Base-by-base conservation (phyloP, 129 eudicot species). In the Cynara cardunculus region DNA sequence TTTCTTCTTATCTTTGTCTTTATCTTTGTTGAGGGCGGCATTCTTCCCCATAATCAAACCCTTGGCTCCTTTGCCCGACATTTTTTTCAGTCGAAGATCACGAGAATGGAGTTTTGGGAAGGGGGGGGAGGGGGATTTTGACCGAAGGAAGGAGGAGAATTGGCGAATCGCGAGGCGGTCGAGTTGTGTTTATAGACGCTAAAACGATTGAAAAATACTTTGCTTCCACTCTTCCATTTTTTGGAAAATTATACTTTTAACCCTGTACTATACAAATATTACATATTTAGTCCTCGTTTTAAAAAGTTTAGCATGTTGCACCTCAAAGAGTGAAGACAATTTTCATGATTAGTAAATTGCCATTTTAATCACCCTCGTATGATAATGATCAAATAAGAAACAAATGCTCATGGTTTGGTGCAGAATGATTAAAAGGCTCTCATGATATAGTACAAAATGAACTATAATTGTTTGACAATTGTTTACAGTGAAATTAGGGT, bases 41-140 rank as follows among this genome's bases (percentile, higher is more conserved):
- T 82, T 79, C 69, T 90, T 90, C 37, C 93, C 96, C 87, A 84
- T 92, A 30, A 90, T 83, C 88, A 90, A 70, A 21, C 95, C 95
- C 83, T 92, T 92, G 0, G 95, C 97, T 30, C 97, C 97, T 90
- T 92, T 92, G 6, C 97, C 97, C 72, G 97, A 90, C 95, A 92
- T 92, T 73, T 59, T 86, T 62, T 72, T 13, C 66, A 46, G 5
- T 37, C 11, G 21, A 77, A 44, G 26, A 31, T 56, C 62, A 41
- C 75, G 19, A 30, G 9, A 59, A 13, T 2, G 30, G 26, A 32
- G 22, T 14, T 35, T 24, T 30, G 27, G 31, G 76, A 6, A 22
- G 73, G 76, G 22, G n/a, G n/a, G n/a, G n/a, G n/a, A n/a, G n/a
- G n/a, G 62, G 16, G 34, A 82, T 78, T 4, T 81, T 78, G 32